Conservation (phyloP, 495 filamentous ascomycete genomes). For the Penicillium riverlandense region DNA sequence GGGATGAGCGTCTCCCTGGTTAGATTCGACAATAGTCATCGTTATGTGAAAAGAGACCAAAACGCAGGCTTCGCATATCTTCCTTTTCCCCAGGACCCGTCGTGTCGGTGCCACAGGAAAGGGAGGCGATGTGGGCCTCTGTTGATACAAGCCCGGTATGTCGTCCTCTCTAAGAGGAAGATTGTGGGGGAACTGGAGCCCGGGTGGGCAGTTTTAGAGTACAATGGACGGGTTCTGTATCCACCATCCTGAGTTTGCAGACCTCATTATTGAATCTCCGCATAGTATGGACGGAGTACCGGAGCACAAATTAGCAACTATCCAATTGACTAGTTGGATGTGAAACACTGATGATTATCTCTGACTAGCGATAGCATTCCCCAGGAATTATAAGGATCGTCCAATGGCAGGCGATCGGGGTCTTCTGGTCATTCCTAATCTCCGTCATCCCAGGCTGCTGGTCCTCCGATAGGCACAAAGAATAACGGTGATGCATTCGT, state of each 20-base stretch:
- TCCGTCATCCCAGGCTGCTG: constrained; percentile 16
- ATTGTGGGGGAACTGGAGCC: constrained; percentile 21
- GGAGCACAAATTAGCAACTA: no score
- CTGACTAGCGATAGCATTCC: constrained; percentile 23
- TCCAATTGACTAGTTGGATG: background rate
- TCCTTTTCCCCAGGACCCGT: constrained; percentile 24
- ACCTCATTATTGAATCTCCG: no score
- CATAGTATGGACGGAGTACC: no score
- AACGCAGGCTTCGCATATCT: constrained; percentile 24
- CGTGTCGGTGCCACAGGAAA: constrained; percentile 19
- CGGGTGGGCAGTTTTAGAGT: constrained; percentile 9
- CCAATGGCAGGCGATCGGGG: constrained; percentile 15
- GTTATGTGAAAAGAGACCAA: constrained; percentile 10
- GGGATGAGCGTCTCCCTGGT: background rate
- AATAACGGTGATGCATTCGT: no score
- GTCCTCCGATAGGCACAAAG: constrained; percentile 13
- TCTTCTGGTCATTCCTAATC: constrained; percentile 21
- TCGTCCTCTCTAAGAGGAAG: no score
- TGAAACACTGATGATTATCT: constrained; percentile 19
- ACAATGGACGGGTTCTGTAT: constrained; percentile 14
- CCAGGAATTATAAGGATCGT: constrained; percentile 19
- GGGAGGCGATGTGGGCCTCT: constrained; percentile 13
- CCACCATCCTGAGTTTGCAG: constrained; percentile 1
- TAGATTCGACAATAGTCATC: background rate
- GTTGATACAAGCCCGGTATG: constrained; percentile 7